These are phyloP conservation scores for Massariosphaeria phaeospora DNA, from an alignment of 495 filamentous ascomycete genomes.

Conservation along the genomic window DNA sequence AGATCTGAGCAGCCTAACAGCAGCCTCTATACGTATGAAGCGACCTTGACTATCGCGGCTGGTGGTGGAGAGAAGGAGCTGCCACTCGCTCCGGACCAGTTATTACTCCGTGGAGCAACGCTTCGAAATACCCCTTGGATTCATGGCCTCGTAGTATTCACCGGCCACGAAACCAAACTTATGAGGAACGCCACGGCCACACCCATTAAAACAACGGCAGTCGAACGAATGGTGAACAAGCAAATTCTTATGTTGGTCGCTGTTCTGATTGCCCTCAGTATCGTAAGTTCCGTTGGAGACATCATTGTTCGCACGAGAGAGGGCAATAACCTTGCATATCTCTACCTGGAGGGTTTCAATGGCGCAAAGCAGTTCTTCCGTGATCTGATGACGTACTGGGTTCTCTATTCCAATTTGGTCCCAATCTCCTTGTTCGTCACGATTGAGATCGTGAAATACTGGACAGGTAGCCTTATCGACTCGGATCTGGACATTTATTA, in stretches of 20 bases:
- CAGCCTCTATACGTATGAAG: constrained; percentile 97
- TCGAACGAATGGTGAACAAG: constrained; percentile 86
- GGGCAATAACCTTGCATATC: constrained; percentile 59
- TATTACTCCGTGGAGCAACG: constrained; percentile 89
- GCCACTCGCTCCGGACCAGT: constrained; percentile 71
- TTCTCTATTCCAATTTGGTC: constrained; percentile 94
- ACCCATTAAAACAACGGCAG: constrained; percentile 94
- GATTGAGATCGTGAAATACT: constrained; percentile 96
- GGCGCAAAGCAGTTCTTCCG: constrained; percentile 79
- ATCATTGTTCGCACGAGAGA: constrained; percentile 66
- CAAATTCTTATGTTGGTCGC: constrained; percentile 85
- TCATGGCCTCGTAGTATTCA: constrained; percentile 94
- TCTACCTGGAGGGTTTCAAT: constrained; percentile 57
- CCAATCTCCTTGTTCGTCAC: constrained; percentile 98
- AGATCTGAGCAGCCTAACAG: constrained; percentile 98
- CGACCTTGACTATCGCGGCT: constrained; percentile 84
- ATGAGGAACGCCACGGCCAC: constrained; percentile 98
- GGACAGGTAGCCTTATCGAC: constrained; percentile 93
- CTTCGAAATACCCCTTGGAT: constrained; percentile 97
- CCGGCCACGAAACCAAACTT: constrained; percentile 96
- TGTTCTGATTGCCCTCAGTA: constrained; percentile 77
- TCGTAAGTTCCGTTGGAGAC: constrained; percentile 88
- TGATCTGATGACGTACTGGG: constrained; percentile 97
- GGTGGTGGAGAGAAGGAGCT: constrained; percentile 96
- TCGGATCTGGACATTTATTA: constrained; percentile 98